These are phyloP conservation scores for Coemansia asiatica DNA, from an alignment of 192 early-diverging fungal genomes.

Conservation along the genomic window DNA sequence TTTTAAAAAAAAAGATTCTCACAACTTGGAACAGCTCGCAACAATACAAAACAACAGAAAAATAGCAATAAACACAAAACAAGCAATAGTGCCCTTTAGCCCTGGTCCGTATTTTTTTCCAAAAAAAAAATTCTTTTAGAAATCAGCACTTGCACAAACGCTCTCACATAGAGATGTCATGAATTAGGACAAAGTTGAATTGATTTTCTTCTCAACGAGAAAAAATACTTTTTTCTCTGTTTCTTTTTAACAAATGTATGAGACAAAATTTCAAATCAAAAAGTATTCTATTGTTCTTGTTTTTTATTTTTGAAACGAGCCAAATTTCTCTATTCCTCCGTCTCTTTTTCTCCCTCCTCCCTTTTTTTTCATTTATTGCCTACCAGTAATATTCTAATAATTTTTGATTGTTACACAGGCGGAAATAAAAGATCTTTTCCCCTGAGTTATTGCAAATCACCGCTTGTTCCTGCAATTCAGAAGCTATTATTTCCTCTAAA, in stretches of 20 bases:
- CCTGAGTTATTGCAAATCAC: constrained; percentile 8
- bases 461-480: constrained; percentile 1
- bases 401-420: too few species aligned
- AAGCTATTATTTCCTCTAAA: background rate
- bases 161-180: background rate
- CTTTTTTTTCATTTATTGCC: too few species aligned
- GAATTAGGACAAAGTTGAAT: background rate
- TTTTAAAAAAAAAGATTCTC: too few species aligned
- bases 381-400: too few species aligned
- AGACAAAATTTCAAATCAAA: too few species aligned
- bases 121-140: background rate
- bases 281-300: too few species aligned
- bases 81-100: background rate
- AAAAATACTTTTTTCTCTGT: background rate
- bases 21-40: background rate
- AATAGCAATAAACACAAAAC: background rate
- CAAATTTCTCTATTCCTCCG: too few species aligned
- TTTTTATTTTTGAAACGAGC: too few species aligned
- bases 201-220: background rate
- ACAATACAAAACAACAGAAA: background rate
- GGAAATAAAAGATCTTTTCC: background rate
- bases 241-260: background rate
- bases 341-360: too few species aligned
- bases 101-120: background rate
- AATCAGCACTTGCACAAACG: background rate